These are phyloP conservation scores for Chaetomidium leptoderma DNA, from an alignment of 495 filamentous ascomycete species.

Conservation along the genomic window DNA sequence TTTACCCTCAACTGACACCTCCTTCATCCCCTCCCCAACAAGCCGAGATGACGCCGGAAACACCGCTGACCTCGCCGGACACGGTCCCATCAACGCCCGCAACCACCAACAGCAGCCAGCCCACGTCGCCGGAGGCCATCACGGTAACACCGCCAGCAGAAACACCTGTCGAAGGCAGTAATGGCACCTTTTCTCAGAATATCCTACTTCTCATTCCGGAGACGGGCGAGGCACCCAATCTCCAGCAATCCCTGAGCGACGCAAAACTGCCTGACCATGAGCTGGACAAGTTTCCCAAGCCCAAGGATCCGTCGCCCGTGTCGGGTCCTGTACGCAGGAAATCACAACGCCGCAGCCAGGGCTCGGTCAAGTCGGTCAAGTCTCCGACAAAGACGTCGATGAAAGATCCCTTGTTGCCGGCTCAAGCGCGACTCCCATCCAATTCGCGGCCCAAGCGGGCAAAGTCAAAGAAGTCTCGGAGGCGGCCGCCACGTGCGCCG, in stretches of 20 bases:
- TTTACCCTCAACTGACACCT: constrained; percentile 15
- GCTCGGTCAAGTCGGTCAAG: constrained; percentile 24
- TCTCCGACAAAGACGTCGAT: constrained; percentile 24
- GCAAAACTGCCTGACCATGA: constrained; percentile 24
- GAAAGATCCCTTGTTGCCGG: constrained; percentile 21
- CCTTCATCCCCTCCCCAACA: constrained; percentile 20
- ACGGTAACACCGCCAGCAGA: background rate
- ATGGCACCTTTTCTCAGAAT: constrained; percentile 25
- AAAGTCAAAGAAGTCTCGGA: constrained; percentile 38
- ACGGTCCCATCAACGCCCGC: constrained; percentile 2
- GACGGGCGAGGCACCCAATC: constrained; percentile 43
- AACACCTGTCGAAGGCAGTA: background rate
- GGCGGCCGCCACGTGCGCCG: constrained; percentile 26
- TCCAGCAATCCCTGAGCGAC: constrained; percentile 33
- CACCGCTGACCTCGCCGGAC: background rate
- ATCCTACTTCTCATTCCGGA: constrained; percentile 44
- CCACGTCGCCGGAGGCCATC: background rate
- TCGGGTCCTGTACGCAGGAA: constrained; percentile 21
- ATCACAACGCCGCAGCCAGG: constrained; percentile 29
- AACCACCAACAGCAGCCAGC: background rate
- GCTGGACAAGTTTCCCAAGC: constrained; percentile 18
- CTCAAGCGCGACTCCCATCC: constrained; percentile 24
- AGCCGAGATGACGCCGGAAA: constrained; percentile 9
- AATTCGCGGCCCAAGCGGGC: constrained; percentile 36
- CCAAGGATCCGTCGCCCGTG: constrained; percentile 7